A percentile compares a stretch with the other conserved stretches of the same genome.
phyloP scores from a whole-genome alignment of 169 alveolate genomes.

The Cyclospora cayetanensis region DNA sequence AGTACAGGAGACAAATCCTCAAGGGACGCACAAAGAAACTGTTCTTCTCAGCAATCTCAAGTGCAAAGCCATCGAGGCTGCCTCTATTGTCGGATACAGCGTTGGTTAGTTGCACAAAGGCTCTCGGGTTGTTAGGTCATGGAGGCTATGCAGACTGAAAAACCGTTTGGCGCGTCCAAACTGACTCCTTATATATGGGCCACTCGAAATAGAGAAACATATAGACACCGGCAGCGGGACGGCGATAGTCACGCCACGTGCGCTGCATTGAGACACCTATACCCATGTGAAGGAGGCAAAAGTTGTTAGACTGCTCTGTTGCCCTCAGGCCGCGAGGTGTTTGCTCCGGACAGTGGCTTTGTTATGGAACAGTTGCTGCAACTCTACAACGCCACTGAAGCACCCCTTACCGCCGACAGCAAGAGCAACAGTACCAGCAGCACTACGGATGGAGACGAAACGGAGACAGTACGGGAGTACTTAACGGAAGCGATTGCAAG shows the following conservation, averaged over 20 bases:
- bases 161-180: too few relatives aligned
- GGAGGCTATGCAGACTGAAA: too few relatives aligned
- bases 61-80: constrained; percentile 92
- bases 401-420: background rate
- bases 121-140: too few relatives aligned
- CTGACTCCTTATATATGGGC: too few relatives aligned
- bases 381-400: constrained; percentile 1
- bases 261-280: too few relatives aligned
- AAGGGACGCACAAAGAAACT: constrained; percentile 11
- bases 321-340: background rate
- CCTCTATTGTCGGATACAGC: constrained; percentile 89
- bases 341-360: constrained; percentile 26
- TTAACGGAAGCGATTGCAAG: constrained; percentile 89
- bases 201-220: background rate
- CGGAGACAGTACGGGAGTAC: constrained; percentile 91
- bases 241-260: too few relatives aligned
- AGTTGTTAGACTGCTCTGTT: too few relatives aligned
- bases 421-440: constrained; percentile 11
- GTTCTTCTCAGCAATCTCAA: constrained; percentile 83
- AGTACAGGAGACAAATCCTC: background rate
- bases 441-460: constrained; percentile 86
- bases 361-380: constrained; percentile 63
- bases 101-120: constrained; percentile 76
- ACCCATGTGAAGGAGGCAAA: too few relatives aligned
- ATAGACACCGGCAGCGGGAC: background rate